Evolutionary conservation across 257 asterid species (phyloP), one percentile per base, ranked within the genome.

Genomic region (Capsicum chinense): DNA sequence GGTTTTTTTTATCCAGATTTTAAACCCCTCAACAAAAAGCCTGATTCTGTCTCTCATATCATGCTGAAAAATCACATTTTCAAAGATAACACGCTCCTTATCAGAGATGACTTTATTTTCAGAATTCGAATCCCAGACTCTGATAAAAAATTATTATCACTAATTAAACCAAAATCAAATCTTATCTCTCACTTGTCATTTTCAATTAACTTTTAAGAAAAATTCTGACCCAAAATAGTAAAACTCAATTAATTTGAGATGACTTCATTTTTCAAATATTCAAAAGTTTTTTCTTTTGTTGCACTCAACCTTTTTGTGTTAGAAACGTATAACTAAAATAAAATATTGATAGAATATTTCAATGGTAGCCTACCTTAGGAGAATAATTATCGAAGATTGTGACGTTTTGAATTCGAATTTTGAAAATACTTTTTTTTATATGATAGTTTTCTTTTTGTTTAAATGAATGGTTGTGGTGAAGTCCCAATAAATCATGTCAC

Each of bases 141-240:
- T 39, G 44, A 39, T 39, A 39, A 39, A 39, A 4, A 4, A 39
- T 2, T 39, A 4, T 3, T 39, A 39, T 39, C 44, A 39, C 44
- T 4, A 47, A 2, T 7, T 42, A 70, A 70, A 44, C 4, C 5
- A 44, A 73, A 48, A 47, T 21, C 13, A 21, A 48, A 11, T 11
- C 0, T 5, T n/a, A 47, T 73, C 35, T 10, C 57, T 9, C 56
- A 71, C 2, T 10, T 47, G 58, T 71, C 42, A 1, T 17, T 48
- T 48, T 73, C 44, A 73, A 6, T 42, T 11, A n/a, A 48, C 11
- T 44, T 73, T 26, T 2, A 48, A 48, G n/a, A 6, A 73, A 12
- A 48, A 73, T 73, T 47, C 12, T 73, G 80, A 73, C 19, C 12
- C 11, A n/a, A 73, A 73, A 73, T 73, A 73, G n/a, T 5, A 73